Evolutionary conservation across 129 eudicot genomes (phyloP), one percentile per base, ranked within the genome.

Genomic region (Pittosporum tobira): DNA sequence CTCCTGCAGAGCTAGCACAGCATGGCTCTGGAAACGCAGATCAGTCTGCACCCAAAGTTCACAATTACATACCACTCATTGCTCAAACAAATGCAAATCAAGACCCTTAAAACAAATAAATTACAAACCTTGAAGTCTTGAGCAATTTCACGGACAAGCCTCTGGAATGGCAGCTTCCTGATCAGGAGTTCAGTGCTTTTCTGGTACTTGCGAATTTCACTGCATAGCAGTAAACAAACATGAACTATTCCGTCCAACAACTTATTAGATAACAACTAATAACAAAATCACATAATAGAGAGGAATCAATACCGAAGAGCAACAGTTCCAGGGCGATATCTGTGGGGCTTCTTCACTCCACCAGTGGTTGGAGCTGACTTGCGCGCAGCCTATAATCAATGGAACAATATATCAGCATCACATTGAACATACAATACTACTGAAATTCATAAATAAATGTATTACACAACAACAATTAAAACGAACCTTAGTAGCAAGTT

Each of bases 151-250:
- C 89, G 89, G 37, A 84, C 96, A 63, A 88, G 88, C 81, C 94
- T 74, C 75, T 88, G 94, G 87, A 88, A 88, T 37, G 96, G 94
- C 59, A 88, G 61, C 44, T 88, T 88, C 81, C 94, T 83, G 77
- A 88, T 84, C 66, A 88, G 50, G 59, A 88, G 85, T 71, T 88
- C 94, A 4, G 94, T 84, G 57, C 96, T 88, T 71, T 88, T 88
- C 82, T 88, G 94, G 79, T 88, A 84, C 83, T 88, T 88, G 18
- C 91, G 91, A 64, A 88, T 88, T 63, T 88, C 96, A 76, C 96
- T 82, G 52, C 11, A 64, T 13, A 34, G 24, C 14, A 28, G 6
- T 2, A 70, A 22, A 19, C 61, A 56, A 2, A 9, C 1, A 10
- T 56, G 10, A 56, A 19, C 0, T 19, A 1, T 10, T 0, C 24